Evolutionary conservation across 1,284 basidiomycete genomes (phyloP).

Genomic region (Sutorius eximius): DNA sequence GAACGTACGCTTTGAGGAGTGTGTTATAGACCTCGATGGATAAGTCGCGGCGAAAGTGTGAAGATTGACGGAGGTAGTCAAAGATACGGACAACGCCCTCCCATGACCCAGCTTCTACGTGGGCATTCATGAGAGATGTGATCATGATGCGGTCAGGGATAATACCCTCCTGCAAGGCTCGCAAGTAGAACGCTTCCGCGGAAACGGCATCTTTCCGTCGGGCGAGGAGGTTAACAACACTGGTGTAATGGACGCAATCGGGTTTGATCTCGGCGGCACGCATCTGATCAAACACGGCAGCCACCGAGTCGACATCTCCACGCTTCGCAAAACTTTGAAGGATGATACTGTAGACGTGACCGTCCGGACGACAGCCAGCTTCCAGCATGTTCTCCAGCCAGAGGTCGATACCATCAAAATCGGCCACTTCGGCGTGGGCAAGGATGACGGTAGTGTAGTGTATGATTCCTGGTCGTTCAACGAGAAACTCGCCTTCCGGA

Average conservation of each 20-base stretch:
- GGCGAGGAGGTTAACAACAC: slow-evolving; percentile 70
- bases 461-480: slow-evolving; percentile 41
- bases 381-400: slow-evolving; percentile 60
- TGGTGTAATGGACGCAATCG: slow-evolving; percentile 61
- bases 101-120: slow-evolving; percentile 85
- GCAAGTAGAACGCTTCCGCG: slow-evolving; percentile 69
- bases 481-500: slow-evolving; percentile 25
- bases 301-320: slow-evolving; percentile 58
- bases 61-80: slow-evolving; percentile 58
- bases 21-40: slow-evolving; percentile 71
- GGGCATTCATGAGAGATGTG: slow-evolving; percentile 78
- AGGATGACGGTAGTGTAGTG: slow-evolving; percentile 62
- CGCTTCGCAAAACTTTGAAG: slow-evolving; percentile 60
- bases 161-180: slow-evolving; percentile 61
- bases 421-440: slow-evolving; percentile 51
- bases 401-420: slow-evolving; percentile 51
- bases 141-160: slow-evolving; percentile 65
- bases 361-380: slow-evolving; percentile 52
- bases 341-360: slow-evolving; percentile 59
- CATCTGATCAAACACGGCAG: slow-evolving; percentile 65
- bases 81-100: slow-evolving; percentile 70
- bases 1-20: slow-evolving; percentile 83
- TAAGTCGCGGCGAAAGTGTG: slow-evolving; percentile 39
- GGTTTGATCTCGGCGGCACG: slow-evolving; percentile 49
- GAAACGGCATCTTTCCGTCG: slow-evolving; percentile 63